phyloP scores from a whole-genome alignment of 306 rosid species.

The Arachis hypogaea region DNA sequence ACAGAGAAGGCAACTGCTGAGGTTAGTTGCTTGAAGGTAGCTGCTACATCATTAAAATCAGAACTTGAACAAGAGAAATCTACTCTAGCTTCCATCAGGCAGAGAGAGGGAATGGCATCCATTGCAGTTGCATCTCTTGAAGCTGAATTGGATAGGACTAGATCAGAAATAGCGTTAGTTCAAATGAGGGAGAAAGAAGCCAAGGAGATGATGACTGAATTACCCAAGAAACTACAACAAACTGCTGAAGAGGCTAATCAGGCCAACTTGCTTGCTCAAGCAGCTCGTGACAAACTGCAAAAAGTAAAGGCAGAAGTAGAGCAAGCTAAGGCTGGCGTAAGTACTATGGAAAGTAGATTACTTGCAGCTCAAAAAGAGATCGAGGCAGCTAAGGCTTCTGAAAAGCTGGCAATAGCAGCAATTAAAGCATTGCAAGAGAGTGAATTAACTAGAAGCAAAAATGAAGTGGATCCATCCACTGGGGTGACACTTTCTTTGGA shows the following conservation, averaged over 20 bases:
- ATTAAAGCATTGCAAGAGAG: conserved; percentile 96
- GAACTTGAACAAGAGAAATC: conserved; percentile 88
- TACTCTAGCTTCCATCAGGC: conserved; percentile 64
- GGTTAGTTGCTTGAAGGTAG: conserved; percentile 82
- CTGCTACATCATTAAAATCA: conserved; percentile 71
- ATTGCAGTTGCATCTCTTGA: conserved; percentile 89
- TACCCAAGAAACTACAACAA: conserved; percentile 80
- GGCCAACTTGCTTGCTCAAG: conserved; percentile 76
- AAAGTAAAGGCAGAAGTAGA: conserved; percentile 82
- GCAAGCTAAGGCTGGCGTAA: conserved; percentile 93
- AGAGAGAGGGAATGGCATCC: conserved; percentile 98
- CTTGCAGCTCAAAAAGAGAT: conserved; percentile 91
- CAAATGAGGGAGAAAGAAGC: conserved; percentile 97
- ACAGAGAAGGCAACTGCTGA: conserved; percentile 89
- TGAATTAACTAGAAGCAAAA: conserved; percentile 62
- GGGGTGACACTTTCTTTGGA: conserved; percentile 84
- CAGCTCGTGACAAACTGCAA: conserved; percentile 71
- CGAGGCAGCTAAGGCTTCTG: conserved; percentile 96
- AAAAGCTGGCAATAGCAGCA: conserved; percentile 83
- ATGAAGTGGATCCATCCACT: conserved; percentile 55
- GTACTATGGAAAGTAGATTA: conserved; percentile 84
- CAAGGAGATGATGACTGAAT: conserved; percentile 70
- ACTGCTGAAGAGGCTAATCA: conserved; percentile 84
- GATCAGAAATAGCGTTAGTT: conserved; percentile 82
- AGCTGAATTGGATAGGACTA: conserved; percentile 81